Base-by-base conservation (phyloP, 352 stramenopile genomes). In the Phytophthora podocarpi region DNA sequence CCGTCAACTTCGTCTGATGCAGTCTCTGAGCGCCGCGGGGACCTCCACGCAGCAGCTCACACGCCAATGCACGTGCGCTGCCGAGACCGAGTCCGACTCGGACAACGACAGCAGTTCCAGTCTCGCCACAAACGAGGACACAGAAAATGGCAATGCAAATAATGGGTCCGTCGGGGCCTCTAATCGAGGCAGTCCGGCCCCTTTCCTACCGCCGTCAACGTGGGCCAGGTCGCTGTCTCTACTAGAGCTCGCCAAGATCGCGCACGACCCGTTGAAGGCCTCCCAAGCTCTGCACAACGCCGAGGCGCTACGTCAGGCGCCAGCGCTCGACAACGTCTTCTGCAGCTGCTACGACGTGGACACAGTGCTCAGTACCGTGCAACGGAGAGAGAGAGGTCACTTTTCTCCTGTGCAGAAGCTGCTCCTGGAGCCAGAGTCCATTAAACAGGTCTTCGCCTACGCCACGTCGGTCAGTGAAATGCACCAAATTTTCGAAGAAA, bases 341-440 rank as follows among this genome's bases (percentile, higher is more conserved):
- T 93, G 84, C 54, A 74, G 74, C 10, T 91, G 80, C 57, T 93
- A 93, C 60, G 81, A 91, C 39, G 67, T 78, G 9, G 81, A 91
- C 27, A 93, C 78, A 1, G 80, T 93, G 50, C 57, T 91, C 4
- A 49, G 68, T 9, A 78, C 80, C 2, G 67, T 92, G 27, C 81
- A 89, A 50, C 72, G 80, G 4, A 70, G 79, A 57, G 81, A 92
- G 37, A 62, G 68, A n/a, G 64, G 59, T 5, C 70, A 60, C 1
- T 83, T 91, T 50, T 90, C 84, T 7, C 84, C 84, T 20, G 51
- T 93, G 8, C 84, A 93, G 59, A 64, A 75, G 48, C 75, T 82
- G 53, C 66, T 93, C n/a, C 64, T 93, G 13, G 73, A 82, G 48
- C 64, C 74, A 2, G 70, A 88, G 43, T 84, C 58, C 36, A 80